These are phyloP conservation scores for Avena insularis DNA, from an alignment of 176 grass and related monocot species.

Conservation along the genomic window DNA sequence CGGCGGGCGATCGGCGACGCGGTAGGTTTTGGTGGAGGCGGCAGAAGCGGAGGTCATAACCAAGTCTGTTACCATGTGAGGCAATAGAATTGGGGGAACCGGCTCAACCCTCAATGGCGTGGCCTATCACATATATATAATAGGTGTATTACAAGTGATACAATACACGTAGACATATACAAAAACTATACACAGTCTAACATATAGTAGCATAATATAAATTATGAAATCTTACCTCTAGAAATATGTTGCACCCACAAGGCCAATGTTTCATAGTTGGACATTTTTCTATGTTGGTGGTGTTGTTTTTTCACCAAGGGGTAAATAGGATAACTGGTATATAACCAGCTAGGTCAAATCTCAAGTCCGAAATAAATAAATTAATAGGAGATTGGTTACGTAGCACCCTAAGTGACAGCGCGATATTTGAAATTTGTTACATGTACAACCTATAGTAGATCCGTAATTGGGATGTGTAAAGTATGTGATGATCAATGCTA, in stretches of 20 bases:
- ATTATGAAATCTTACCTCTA: too few relatives aligned
- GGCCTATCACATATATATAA: too few relatives aligned
- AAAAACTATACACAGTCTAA: too few relatives aligned
- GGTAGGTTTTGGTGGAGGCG: too few relatives aligned
- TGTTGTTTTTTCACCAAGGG: not conserved
- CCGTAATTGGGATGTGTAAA: constrained; percentile 46
- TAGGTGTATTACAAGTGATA: too few relatives aligned
- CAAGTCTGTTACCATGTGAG: too few relatives aligned
- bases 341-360: constrained; percentile 22
- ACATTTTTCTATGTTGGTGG: not conserved
- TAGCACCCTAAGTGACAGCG: constrained; percentile 20
- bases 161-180: too few relatives aligned
- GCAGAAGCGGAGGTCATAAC: too few relatives aligned
- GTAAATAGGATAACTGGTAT: not conserved
- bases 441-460: constrained; percentile 3
- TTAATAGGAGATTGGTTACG: not conserved
- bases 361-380: constrained; percentile 3
- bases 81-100: too few relatives aligned
- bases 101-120: too few relatives aligned
- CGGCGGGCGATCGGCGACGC: too few relatives aligned
- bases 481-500: constrained; percentile 43
- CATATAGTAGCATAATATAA: too few relatives aligned
- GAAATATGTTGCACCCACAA: not conserved
- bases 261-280: not conserved
- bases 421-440: constrained; percentile 44